These are phyloP conservation scores for Leccinum arenicola DNA, from an alignment of 768 basidiomycete species.

Conservation along the genomic window DNA sequence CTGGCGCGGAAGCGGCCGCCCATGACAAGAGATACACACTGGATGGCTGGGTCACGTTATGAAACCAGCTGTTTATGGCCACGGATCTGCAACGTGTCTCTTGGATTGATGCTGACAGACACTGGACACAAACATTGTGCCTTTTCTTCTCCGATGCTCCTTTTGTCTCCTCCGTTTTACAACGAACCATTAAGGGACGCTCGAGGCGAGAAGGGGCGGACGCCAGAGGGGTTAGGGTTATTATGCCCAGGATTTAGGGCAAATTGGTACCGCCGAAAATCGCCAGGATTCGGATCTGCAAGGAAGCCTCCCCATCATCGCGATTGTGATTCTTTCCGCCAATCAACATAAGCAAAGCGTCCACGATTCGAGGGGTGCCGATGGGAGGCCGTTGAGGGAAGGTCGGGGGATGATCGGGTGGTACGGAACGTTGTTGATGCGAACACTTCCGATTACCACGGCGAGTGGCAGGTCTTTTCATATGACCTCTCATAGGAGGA, in stretches of 20 bases:
- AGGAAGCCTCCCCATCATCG: conserved; percentile 18
- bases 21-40: conserved; percentile 11
- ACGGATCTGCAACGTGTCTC: conserved; percentile 3
- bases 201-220: neutral
- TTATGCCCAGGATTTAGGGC: conserved; percentile 24
- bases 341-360: conserved; percentile 16
- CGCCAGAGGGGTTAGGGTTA: conserved; percentile 10
- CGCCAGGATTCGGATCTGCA: conserved; percentile 28
- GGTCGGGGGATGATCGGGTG: conserved; percentile 12
- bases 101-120: conserved; percentile 2
- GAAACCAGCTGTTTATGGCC: neutral
- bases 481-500: conserved; percentile 21
- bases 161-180: neutral
- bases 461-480: conserved; percentile 10
- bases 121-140: neutral
- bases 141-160: neutral
- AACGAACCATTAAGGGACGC: neutral
- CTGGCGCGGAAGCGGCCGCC: conserved; percentile 16
- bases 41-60: conserved; percentile 14
- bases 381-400: neutral
- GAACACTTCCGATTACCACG: conserved; percentile 23
- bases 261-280: conserved; percentile 21
- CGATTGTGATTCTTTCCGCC: conserved; percentile 10
- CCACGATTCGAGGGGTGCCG: conserved; percentile 1
- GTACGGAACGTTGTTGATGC: conserved; percentile 12